Evolutionary conservation across 495 filamentous ascomycete genomes (phyloP).

Genomic region (Astrothelium macrocarpum): DNA sequence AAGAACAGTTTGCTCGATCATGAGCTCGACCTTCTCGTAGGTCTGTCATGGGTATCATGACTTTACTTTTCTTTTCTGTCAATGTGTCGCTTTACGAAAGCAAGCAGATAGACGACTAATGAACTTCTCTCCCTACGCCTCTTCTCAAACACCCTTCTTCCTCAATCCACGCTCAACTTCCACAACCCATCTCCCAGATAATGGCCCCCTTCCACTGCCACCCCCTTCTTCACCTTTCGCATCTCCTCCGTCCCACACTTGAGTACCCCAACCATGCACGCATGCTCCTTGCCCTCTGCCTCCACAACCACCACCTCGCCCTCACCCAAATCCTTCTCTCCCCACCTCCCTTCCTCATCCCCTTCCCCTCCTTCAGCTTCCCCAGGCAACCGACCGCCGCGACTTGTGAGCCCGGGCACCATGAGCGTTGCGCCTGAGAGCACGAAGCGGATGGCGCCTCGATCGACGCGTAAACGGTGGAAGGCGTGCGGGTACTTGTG

Average conservation of each 20-base stretch:
- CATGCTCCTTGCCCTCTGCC: conserved; percentile 89
- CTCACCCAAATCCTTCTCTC: conserved; percentile 50
- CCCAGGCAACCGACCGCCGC: conserved; percentile 67
- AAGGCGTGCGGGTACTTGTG: conserved; percentile 54
- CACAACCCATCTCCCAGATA: conserved; percentile 92
- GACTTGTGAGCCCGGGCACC: conserved; percentile 80
- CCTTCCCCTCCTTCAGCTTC: conserved; percentile 35
- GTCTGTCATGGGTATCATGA: not conserved
- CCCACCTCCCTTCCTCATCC: conserved; percentile 33
- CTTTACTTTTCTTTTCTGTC: not conserved
- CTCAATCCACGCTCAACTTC: conserved; percentile 62
- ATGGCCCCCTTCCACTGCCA: conserved; percentile 85
- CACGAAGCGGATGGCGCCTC: conserved; percentile 94
- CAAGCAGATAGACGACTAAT: not conserved
- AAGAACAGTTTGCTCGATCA: not conserved
- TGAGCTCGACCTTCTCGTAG: not conserved
- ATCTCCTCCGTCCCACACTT: conserved; percentile 86
- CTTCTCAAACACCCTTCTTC: not conserved
- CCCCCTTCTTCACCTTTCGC: conserved; percentile 84
- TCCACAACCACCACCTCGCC: conserved; percentile 77
- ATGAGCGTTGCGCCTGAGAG: conserved; percentile 86
- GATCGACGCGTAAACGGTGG: conserved; percentile 64
- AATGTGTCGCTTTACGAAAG: not conserved
- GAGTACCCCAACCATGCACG: conserved; percentile 77
- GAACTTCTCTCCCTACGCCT: not conserved